Evolutionary conservation across 2,329 filamentous ascomycete genomes (phyloP).

Genomic region (Aspergillus quadrilineatus): DNA sequence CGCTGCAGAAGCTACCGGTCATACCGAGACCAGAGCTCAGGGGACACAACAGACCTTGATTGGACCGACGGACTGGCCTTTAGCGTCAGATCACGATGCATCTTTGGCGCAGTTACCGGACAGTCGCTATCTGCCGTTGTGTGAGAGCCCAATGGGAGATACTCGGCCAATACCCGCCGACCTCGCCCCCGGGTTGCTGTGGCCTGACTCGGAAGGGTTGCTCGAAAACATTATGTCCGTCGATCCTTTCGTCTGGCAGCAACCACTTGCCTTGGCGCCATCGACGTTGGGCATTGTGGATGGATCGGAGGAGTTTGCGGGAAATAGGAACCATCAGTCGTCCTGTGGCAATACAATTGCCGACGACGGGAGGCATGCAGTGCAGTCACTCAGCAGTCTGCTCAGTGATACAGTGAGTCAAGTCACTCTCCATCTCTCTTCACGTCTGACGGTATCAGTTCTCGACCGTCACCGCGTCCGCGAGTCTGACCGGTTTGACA

Average conservation of each 20-base stretch:
- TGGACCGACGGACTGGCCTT: neutral
- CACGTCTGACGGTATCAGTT: neutral
- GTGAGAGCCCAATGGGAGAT: neutral
- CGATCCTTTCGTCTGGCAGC: constrained; percentile 4
- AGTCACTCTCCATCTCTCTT: neutral
- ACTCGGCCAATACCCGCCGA: neutral
- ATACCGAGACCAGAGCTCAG: neutral
- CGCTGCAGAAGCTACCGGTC: neutral
- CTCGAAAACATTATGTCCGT: constrained; percentile 11
- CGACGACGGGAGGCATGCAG: constrained; percentile 5
- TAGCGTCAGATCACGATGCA: neutral
- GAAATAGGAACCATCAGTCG: neutral
- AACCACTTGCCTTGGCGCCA: neutral
- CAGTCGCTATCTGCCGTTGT: neutral
- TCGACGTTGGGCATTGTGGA: neutral
- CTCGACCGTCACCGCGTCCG: constrained; percentile 1
- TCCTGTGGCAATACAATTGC: constrained; percentile 1
- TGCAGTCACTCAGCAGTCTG: constrained; percentile 6
- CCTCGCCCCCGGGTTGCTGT: constrained; percentile 1
- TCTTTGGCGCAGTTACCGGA: neutral
- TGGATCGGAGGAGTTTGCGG: neutral
- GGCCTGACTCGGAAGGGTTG: constrained; percentile 4
- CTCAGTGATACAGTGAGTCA: constrained; percentile 3
- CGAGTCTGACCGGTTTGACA: constrained; percentile 5
- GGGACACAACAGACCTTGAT: neutral